Percentiles rank a stretch among this genome's conserved stretches.
phyloP scores from a whole-genome alignment of 2,329 filamentous ascomycete genomes.

The Pestalotiopsis sp. region DNA sequence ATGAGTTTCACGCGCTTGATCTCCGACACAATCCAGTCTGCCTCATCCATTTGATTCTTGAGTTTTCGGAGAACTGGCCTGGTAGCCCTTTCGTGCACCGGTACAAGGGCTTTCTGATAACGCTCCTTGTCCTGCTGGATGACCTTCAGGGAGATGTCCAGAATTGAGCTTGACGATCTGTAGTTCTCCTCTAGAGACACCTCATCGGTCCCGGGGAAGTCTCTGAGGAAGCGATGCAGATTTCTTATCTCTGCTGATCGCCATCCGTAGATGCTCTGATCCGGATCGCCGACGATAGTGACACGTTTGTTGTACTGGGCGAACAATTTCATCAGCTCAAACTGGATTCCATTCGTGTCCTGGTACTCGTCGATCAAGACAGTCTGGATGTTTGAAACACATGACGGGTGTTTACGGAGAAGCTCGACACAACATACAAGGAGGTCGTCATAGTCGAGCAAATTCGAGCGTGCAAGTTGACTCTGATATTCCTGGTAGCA shows the following conservation, averaged over 20 bases:
- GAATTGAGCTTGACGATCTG: conserved; percentile 83
- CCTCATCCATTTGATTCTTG: conserved; percentile 72
- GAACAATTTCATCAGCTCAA: conserved; percentile 89
- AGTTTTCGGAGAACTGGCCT: conserved; percentile 80
- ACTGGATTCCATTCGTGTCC: conserved; percentile 94
- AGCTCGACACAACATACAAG: conserved; percentile 83
- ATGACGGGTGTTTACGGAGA: conserved; percentile 71
- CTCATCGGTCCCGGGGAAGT: conserved; percentile 78
- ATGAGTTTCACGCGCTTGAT: conserved; percentile 72
- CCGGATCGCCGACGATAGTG: conserved; percentile 93
- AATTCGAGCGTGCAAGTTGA: conserved; percentile 73
- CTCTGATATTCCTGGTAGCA: conserved; percentile 78
- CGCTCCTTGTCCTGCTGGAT: conserved; percentile 87
- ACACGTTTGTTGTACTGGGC: conserved; percentile 75
- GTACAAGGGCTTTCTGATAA: conserved; percentile 77
- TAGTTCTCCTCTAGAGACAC: conserved; percentile 94
- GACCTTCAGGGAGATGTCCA: conserved; percentile 78
- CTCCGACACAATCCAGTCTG: conserved; percentile 86
- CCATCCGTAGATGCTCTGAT: conserved; percentile 98
- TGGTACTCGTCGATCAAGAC: conserved; percentile 98
- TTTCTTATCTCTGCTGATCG: conserved; percentile 92
- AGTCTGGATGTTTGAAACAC: conserved; percentile 86
- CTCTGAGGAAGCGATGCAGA: conserved; percentile 73
- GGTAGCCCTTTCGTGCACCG: conserved; percentile 80
- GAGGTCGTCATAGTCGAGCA: conserved; percentile 94